A percentile compares a stretch with the other conserved stretches of the same genome.
These are phyloP conservation scores for Rhizomucor miehei DNA, from an alignment of 371 early-diverging fungal genomes.

Conservation along the genomic window DNA sequence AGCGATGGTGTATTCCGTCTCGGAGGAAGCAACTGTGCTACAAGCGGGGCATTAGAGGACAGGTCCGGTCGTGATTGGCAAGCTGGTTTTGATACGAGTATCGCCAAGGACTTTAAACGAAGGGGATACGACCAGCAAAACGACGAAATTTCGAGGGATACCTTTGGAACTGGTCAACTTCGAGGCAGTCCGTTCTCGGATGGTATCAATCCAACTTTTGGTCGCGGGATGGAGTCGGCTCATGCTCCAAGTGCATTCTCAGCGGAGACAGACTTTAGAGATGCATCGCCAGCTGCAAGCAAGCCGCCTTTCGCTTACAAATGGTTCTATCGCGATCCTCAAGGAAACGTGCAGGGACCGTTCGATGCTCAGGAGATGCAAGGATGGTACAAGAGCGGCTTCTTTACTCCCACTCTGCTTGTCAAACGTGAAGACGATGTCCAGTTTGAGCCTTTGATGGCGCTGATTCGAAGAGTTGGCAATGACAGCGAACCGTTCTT, in stretches of 20 bases:
- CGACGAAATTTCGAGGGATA: conserved; percentile 11
- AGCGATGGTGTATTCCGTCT: conserved; percentile 68
- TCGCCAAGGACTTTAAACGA: background rate
- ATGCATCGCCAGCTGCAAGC: background rate
- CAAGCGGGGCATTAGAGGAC: conserved; percentile 22
- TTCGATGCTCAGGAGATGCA: conserved; percentile 83
- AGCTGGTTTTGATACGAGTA: conserved; percentile 3
- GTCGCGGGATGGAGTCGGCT: background rate
- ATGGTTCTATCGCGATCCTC: conserved; percentile 84
- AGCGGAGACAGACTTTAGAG: background rate
- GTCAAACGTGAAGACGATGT: conserved; percentile 72
- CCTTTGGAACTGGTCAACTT: conserved; percentile 1
- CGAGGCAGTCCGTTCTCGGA: background rate
- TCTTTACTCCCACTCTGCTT: conserved; percentile 68
- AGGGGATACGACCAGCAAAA: conserved; percentile 10
- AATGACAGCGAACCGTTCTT: conserved; percentile 67
- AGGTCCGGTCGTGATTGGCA: conserved; percentile 17
- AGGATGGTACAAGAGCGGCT: conserved; percentile 83
- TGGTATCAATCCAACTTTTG: background rate
- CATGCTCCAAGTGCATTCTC: background rate
- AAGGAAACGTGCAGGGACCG: conserved; percentile 77
- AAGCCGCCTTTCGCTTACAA: conserved; percentile 6
- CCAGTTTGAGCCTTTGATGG: conserved; percentile 66
- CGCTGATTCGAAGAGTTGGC: conserved; percentile 57
- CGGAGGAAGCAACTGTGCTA: conserved; percentile 35